Evolutionary conservation across 495 filamentous ascomycete species (phyloP).

Genomic region (Cladorrhinum samala): DNA sequence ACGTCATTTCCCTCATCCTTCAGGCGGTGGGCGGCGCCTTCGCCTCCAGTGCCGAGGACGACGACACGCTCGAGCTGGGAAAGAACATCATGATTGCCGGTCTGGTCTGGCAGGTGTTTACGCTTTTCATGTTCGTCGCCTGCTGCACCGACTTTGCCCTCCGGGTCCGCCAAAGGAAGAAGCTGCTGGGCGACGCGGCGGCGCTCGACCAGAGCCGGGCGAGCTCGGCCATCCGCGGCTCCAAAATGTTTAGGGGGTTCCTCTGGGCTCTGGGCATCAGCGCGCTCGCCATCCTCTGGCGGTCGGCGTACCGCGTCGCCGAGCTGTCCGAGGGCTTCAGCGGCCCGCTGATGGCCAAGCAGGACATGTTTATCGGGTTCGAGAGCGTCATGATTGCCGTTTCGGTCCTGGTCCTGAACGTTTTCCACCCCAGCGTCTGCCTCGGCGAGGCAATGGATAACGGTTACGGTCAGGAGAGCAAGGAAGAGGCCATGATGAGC

Average conservation of each 20-base stretch:
- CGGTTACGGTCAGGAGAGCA: neutral
- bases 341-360: constrained; percentile 25
- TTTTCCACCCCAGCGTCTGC: constrained; percentile 4
- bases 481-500: neutral
- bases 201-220: neutral
- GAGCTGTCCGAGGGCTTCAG: constrained; percentile 34
- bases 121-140: constrained; percentile 25
- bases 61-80: constrained; percentile 10
- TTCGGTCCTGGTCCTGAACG: constrained; percentile 23
- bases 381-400: constrained; percentile 31
- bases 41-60: constrained; percentile 20
- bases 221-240: neutral
- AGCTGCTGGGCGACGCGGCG: neutral
- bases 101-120: constrained; percentile 37
- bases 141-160: constrained; percentile 12
- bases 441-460: constrained; percentile 2
- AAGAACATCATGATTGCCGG: constrained; percentile 45
- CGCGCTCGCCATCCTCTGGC: constrained; percentile 30
- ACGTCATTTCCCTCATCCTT: constrained; percentile 42
- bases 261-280: constrained; percentile 3
- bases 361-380: constrained; percentile 30
- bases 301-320: constrained; percentile 29
- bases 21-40: constrained; percentile 47
- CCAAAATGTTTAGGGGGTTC: constrained; percentile 1
- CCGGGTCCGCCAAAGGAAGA: constrained; percentile 4